Base-by-base conservation (phyloP, 1,139 yeast genomes). In the Taiozyma sp. region DNA sequence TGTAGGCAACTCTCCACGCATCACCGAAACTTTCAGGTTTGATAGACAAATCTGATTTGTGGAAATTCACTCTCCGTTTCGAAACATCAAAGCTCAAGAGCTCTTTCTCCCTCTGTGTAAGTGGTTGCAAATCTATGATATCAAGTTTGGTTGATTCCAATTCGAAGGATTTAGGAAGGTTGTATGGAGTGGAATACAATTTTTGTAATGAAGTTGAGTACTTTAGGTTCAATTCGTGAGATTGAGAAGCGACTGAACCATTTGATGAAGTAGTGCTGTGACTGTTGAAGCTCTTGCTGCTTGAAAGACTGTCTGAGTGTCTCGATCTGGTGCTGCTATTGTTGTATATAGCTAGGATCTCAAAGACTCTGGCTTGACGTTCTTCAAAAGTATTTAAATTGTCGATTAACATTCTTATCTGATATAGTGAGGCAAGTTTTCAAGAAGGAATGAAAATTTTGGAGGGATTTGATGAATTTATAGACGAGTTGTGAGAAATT, bases 11-110 rank as follows among this genome's bases (percentile, higher is more conserved):
- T 10, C 45, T 32, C 58, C 56, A 55, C 4, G 47, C 43, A 4
- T 44, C 28, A 8, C 57, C 57, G 28, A 54, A 51, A 16, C 48
- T 44, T 16, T 45, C 32, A 7, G 50, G 49, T 36, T 48, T 45
- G 4, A 49, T 19, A 4, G 23, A 2, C 2, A 30, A 36, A 16
- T 47, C 48, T 10, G 47, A 46, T 27, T 52, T 23, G 12, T 49
- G 40, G 39, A 54, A 51, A 5, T 41, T 45, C 13, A 51, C 19
- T 24, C 40, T 44, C 28, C 40, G 49, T 28, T 54, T 50, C 14
- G 44, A 24, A 28, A 51, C 49, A 4, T 19, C 44, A 9, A 36
- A 32, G 24, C 23, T 48, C 29, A 51, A 34, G 3, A 28, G 23
- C 4, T 30, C 28, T 16, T 36, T 36, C 29, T 49, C 50, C 29